These are phyloP conservation scores for Astraeus odoratus DNA, from an alignment of 768 basidiomycete genomes.

Conservation along the genomic window DNA sequence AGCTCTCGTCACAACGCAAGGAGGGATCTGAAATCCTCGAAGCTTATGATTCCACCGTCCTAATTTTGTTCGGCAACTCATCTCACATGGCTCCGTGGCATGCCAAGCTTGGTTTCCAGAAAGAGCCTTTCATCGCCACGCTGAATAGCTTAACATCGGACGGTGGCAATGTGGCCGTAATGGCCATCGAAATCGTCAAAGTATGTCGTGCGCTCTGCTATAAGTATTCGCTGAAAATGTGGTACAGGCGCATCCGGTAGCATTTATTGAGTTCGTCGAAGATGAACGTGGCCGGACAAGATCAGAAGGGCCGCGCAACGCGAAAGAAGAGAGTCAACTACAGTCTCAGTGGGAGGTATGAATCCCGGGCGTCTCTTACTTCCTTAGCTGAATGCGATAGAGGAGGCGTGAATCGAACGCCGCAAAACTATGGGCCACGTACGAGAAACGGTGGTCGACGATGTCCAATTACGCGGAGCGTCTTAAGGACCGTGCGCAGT, in stretches of 20 bases:
- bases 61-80: conserved; percentile 77
- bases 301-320: conserved; percentile 58
- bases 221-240: background rate
- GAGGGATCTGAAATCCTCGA: conserved; percentile 82
- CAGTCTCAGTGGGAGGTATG: conserved; percentile 68
- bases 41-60: conserved; percentile 58
- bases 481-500: conserved; percentile 50
- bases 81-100: conserved; percentile 87
- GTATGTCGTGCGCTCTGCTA: conserved; percentile 24
- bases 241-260: conserved; percentile 61
- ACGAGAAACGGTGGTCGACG: conserved; percentile 47
- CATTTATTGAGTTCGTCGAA: conserved; percentile 65
- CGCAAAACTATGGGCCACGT: conserved; percentile 47
- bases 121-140: conserved; percentile 60
- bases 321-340: conserved; percentile 57
- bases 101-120: conserved; percentile 74
- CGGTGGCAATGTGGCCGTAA: conserved; percentile 68
- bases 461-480: conserved; percentile 61
- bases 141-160: conserved; percentile 73
- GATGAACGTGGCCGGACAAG: conserved; percentile 41
- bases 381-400: conserved; percentile 28
- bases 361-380: conserved; percentile 6
- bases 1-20: conserved; percentile 65
- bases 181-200: conserved; percentile 71
- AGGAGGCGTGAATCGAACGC: conserved; percentile 51